These are phyloP conservation scores for Rhexocercosporidium sp. DNA, from an alignment of 2,329 filamentous ascomycete genomes.

Conservation along the genomic window DNA sequence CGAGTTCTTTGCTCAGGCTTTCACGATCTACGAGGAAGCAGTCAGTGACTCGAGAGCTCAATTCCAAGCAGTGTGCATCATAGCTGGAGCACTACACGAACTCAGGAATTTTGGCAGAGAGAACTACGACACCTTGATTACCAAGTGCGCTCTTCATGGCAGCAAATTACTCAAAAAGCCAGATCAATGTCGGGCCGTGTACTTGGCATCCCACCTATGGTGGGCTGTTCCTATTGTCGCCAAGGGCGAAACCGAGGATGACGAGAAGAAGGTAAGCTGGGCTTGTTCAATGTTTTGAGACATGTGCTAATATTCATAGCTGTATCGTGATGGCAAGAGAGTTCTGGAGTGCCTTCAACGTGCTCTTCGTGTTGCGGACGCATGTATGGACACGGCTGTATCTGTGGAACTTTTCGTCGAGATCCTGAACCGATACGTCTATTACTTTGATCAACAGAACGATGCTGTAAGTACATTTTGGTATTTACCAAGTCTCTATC, in stretches of 20 bases:
- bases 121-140: slow-evolving; percentile 98
- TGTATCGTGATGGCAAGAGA: slow-evolving; percentile 96
- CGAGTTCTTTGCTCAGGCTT: slow-evolving; percentile 97
- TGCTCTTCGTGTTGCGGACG: slow-evolving; percentile 93
- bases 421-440: slow-evolving; percentile 97
- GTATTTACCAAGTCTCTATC: not conserved
- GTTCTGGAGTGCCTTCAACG: slow-evolving; percentile 96
- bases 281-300: not conserved
- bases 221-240: slow-evolving; percentile 88
- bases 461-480: slow-evolving; percentile 69
- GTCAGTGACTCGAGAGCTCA: slow-evolving; percentile 95
- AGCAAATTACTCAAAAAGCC: slow-evolving; percentile 98
- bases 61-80: slow-evolving; percentile 96
- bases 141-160: slow-evolving; percentile 94
- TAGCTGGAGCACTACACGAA: slow-evolving; percentile 86
- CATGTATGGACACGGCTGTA: slow-evolving; percentile 97
- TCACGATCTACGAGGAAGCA: slow-evolving; percentile 96
- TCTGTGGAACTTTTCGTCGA: slow-evolving; percentile 98
- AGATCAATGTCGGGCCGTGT: slow-evolving; percentile 96
- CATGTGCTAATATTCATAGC: slow-evolving; percentile 53
- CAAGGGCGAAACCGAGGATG: slow-evolving; percentile 81
- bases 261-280: slow-evolving; percentile 71
- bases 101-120: slow-evolving; percentile 92
- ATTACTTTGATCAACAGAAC: slow-evolving; percentile 99
- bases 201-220: slow-evolving; percentile 95